Base-by-base conservation (phyloP, 163 green algal genomes). In the Volvox carteri region DNA sequence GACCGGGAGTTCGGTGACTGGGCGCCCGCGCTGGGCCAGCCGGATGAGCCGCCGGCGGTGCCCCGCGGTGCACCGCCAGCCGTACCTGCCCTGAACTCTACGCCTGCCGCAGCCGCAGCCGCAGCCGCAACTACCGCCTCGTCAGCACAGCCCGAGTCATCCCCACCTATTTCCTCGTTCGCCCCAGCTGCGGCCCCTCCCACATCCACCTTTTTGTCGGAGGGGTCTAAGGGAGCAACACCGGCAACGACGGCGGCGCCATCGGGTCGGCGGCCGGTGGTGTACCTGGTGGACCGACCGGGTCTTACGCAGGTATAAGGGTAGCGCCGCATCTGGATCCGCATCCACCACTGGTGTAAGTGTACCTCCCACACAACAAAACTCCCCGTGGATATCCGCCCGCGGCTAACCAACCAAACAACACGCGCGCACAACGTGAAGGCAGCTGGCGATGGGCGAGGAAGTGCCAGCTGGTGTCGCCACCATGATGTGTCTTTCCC, bases 271-370 rank as follows among this genome's bases (percentile, higher is more conserved):
- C 54, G 78, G 39, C 62, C 90, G 6, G 44, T 65, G 30, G 79
- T 97, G 9, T 97, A 94, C 33, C 62, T 98, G 67, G 88, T 98
- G 33, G 95, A 98, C 80, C 78, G 92, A 14, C 95, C 94, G 1
- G 95, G 95, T 0, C 68, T 92, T 0, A 93, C 90, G 2, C 95
- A 96, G 92, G 92, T 93, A 62, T n/a, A n/a, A n/a, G n/a, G n/a
- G n/a, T n/a, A n/a, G n/a, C n/a, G n/a, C n/a, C n/a, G n/a, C n/a
- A n/a, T n/a, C n/a, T n/a, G n/a, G n/a, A n/a, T n/a, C n/a, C n/a
- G n/a, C n/a, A n/a, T n/a, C n/a, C n/a, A n/a, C n/a, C n/a, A n/a
- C n/a, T n/a, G n/a, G n/a, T n/a, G n/a, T n/a, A n/a, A n/a, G n/a
- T n/a, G n/a, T n/a, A n/a, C n/a, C n/a, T n/a, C n/a, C n/a, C n/a